These are phyloP conservation scores for Nicotiana rustica DNA, from an alignment of 305 asterid species.

Conservation along the genomic window DNA sequence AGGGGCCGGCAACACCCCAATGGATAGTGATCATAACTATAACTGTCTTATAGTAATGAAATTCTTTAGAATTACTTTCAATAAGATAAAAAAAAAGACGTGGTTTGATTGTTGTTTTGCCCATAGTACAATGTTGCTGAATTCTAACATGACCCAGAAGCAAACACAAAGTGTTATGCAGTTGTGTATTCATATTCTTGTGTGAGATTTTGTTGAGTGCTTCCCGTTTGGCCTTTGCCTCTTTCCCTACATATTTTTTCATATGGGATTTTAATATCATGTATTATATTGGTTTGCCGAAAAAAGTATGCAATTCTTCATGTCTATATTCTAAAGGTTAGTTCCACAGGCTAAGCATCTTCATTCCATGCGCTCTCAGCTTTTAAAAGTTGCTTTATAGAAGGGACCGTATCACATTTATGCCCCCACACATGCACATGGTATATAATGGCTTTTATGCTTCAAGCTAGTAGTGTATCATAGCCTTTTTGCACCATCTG, in stretches of 20 bases:
- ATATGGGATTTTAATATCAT: constrained; percentile 20
- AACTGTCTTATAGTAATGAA: too few relatives aligned
- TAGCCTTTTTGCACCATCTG: too few relatives aligned
- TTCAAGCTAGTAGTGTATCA: too few relatives aligned
- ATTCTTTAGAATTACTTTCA: too few relatives aligned
- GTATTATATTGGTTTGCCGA: background rate
- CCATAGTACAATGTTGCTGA: background rate
- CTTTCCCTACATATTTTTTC: background rate
- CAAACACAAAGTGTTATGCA: constrained; percentile 32
- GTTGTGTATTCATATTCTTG: background rate
- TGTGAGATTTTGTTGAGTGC: constrained; percentile 19
- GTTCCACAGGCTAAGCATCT: background rate
- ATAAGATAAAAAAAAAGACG: too few relatives aligned
- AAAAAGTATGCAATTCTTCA: background rate
- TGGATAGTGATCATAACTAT: too few relatives aligned
- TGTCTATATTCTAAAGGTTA: constrained; percentile 15
- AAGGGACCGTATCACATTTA: background rate
- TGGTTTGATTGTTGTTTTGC: background rate
- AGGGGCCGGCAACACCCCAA: too few relatives aligned
- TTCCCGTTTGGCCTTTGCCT: background rate
- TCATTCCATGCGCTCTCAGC: constrained; percentile 24
- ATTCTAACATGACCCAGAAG: constrained; percentile 25
- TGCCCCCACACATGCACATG: background rate
- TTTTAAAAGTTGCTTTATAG: constrained; percentile 24
- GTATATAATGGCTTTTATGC: background rate